phyloP scores from a whole-genome alignment of 2,329 filamentous ascomycete species.

The Colletotrichum somersetense region DNA sequence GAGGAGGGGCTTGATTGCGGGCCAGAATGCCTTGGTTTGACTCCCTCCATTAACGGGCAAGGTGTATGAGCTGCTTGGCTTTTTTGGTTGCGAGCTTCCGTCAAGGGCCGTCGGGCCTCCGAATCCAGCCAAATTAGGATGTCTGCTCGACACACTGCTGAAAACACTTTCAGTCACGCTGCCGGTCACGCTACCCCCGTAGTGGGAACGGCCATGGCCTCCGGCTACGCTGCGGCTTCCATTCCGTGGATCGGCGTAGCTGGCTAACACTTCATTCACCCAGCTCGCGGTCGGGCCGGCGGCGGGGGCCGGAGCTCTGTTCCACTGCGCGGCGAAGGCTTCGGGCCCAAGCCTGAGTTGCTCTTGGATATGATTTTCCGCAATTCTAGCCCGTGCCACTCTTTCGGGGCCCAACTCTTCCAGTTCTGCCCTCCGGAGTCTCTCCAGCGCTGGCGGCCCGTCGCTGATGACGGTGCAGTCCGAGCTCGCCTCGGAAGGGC shows the following conservation, averaged over 20 bases:
- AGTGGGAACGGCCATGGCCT: neutral
- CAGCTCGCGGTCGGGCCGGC: neutral
- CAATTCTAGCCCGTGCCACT: neutral
- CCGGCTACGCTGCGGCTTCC: neutral
- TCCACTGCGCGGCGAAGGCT: neutral
- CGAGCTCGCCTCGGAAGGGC: neutral
- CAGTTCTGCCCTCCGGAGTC: neutral
- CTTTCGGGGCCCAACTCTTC: neutral
- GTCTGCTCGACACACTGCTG: neutral
- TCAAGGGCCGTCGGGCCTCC: neutral
- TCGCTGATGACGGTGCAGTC: neutral
- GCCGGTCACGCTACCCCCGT: neutral
- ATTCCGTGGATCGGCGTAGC: neutral
- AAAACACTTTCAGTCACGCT: neutral
- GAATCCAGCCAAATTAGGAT: neutral
- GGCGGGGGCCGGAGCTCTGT: neutral
- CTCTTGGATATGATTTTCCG: neutral
- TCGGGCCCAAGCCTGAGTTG: neutral
- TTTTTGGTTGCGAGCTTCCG: neutral
- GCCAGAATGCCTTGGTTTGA: constrained; percentile 30
- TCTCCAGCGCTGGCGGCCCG: constrained; percentile 10
- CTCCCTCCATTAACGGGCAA: neutral
- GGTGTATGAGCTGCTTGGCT: neutral
- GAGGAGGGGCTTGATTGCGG: constrained; percentile 16
- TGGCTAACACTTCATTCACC: neutral